These are phyloP conservation scores for Craterostigma plantagineum DNA, from an alignment of 257 asterid genomes.

Conservation along the genomic window DNA sequence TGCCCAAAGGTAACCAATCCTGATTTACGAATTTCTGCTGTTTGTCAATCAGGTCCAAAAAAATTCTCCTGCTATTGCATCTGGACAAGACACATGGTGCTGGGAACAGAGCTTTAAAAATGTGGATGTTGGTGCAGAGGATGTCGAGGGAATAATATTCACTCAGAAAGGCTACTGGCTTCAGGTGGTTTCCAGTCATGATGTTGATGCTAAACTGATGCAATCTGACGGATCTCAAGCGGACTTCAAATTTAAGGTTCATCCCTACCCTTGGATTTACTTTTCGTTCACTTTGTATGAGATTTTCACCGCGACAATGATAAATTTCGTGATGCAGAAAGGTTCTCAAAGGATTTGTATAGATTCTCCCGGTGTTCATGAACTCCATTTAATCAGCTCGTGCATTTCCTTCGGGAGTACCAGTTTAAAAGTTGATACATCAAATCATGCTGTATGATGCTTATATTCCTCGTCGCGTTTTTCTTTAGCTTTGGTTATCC, in stretches of 20 bases:
- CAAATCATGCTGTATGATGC: slow-evolving; percentile 38
- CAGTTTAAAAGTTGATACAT: slow-evolving; percentile 47
- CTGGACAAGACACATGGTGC: slow-evolving; percentile 81
- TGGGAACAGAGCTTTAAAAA: slow-evolving; percentile 57
- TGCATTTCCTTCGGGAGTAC: slow-evolving; percentile 79
- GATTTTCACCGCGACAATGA: slow-evolving; percentile 7
- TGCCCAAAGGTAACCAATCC: too few species aligned
- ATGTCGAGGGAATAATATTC: slow-evolving; percentile 59
- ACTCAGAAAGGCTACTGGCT: slow-evolving; percentile 83
- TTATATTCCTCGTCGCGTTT: slow-evolving; percentile 3
- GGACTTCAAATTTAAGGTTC: slow-evolving; percentile 64
- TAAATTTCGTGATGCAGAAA: slow-evolving; percentile 43
- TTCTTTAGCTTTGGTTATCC: slow-evolving; percentile 5
- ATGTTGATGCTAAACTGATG: slow-evolving; percentile 52
- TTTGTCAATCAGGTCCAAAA: slow-evolving; percentile 42
- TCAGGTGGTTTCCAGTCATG: slow-evolving; percentile 64
- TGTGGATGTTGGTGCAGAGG: slow-evolving; percentile 63
- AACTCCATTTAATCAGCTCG: slow-evolving; percentile 64
- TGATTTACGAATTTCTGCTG: too few species aligned
- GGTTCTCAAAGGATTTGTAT: slow-evolving; percentile 68
- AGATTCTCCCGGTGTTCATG: slow-evolving; percentile 79
- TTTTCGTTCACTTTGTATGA: slow-evolving; percentile 9
- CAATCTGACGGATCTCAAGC: slow-evolving; percentile 39
- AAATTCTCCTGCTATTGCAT: slow-evolving; percentile 20
- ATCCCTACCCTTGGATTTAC: slow-evolving; percentile 9